Evolutionary conservation across 2,329 filamentous ascomycete species (phyloP).

Genomic region (Xylogone sp.): DNA sequence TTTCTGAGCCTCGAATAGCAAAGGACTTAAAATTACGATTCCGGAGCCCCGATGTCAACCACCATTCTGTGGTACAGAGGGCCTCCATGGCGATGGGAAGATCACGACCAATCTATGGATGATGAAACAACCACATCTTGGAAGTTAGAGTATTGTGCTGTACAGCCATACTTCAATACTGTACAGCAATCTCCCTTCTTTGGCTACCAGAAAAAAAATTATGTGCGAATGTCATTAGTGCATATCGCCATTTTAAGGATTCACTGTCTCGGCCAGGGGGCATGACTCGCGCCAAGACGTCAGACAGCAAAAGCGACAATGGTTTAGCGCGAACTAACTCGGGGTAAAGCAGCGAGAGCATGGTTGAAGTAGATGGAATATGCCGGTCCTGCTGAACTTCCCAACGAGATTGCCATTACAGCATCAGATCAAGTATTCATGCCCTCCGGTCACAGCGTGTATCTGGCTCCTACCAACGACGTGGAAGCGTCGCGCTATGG

Average conservation of each 20-base stretch:
- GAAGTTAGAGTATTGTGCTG: too few relatives aligned
- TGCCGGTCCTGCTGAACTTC: neutral
- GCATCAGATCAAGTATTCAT: neutral
- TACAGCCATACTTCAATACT: too few relatives aligned
- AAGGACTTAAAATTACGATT: too few relatives aligned
- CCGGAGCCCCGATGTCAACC: too few relatives aligned
- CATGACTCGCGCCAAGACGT: neutral
- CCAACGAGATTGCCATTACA: neutral
- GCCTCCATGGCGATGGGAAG: too few relatives aligned
- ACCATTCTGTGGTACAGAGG: too few relatives aligned
- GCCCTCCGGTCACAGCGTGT: neutral
- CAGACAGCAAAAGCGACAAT: neutral
- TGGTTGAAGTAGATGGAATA: neutral
- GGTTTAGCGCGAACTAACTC: neutral
- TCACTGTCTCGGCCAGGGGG: neutral
- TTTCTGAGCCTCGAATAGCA: too few relatives aligned
- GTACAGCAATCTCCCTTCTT: too few relatives aligned
- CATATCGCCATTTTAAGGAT: neutral
- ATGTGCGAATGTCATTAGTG: neutral
- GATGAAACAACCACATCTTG: too few relatives aligned
- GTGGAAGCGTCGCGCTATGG: neutral
- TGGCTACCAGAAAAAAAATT: neutral
- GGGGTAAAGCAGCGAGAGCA: neutral
- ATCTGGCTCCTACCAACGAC: neutral
- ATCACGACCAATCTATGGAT: too few relatives aligned